Base-by-base conservation (phyloP, 2,329 filamentous ascomycete genomes). In the Fusarium aywerte region DNA sequence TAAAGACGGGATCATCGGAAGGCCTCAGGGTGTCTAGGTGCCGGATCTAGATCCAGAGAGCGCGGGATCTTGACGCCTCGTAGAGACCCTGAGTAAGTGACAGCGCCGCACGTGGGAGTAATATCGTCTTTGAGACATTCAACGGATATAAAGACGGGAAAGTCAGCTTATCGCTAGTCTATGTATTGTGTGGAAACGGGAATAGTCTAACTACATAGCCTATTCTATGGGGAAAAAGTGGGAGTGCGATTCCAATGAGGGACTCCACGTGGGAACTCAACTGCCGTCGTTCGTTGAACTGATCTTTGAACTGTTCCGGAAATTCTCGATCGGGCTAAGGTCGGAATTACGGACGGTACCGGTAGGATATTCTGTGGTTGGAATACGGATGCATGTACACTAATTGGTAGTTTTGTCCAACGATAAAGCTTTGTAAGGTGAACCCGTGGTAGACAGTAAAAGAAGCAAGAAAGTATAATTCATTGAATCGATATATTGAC, bases 221-320 rank as follows among this genome's bases (percentile, higher is more conserved):
- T 61, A 51, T 58, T 65, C 15, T 44, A 54, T 67, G 50, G 65
- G 55, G 40, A 33, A 18, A 29, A 49, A 49, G 32, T 64, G 40
- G 53, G 40, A 58, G 45, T 54, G 55, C 53, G 52, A 61, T 31
- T 68, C 70, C 68, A 72, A 72, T 72, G 60, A 58, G 56, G 48
- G 55, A 42, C 66, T 68, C 70, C 70, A 72, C 70, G 70, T 72
- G 70, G 43, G 42, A 59, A 18, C 47, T 51, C 36, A n/a, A 42
- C 49, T 31, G 40, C 29, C 51, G 58, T 66, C 44, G 65, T 68
- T 70, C 52, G 68, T 55, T 48, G 45, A 18, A 57, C 29, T 25
- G 25, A 33, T 38, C 7, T 43, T 18, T 0, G 1, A 18, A 4
- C 10, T 5, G 18, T 62, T 62, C 47, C 55, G 50, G 42, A 11